These are phyloP conservation scores for Tetracladium marchalianum DNA, from an alignment of 495 filamentous ascomycete species.

Conservation along the genomic window DNA sequence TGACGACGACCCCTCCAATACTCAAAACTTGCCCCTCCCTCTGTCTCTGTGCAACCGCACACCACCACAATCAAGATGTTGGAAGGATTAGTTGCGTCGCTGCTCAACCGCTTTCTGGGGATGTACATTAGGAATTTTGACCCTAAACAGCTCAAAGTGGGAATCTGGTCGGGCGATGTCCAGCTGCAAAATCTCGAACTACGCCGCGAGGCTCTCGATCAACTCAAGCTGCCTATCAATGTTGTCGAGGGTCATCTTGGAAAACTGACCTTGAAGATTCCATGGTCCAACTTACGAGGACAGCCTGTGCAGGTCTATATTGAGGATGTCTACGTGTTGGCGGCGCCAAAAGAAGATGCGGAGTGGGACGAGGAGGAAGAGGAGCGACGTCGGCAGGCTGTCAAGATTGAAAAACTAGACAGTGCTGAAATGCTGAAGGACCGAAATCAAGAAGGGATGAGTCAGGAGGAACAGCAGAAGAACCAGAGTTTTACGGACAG, in stretches of 20 bases:
- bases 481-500: slow-evolving; percentile 95
- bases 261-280: slow-evolving; percentile 79
- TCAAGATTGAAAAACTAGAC: slow-evolving; percentile 97
- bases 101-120: slow-evolving; percentile 97
- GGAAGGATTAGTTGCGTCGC: slow-evolving; percentile 66
- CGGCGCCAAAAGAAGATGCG: slow-evolving; percentile 86
- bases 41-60: slow-evolving; percentile 42
- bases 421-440: slow-evolving; percentile 91
- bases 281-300: slow-evolving; percentile 90
- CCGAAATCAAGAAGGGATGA: slow-evolving; percentile 84
- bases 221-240: slow-evolving; percentile 90
- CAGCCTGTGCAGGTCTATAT: slow-evolving; percentile 91
- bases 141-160: slow-evolving; percentile 89
- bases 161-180: slow-evolving; percentile 97
- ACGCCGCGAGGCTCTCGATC: slow-evolving; percentile 87
- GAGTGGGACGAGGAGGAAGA: slow-evolving; percentile 92
- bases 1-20: slow-evolving; percentile 11
- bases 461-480: slow-evolving; percentile 85
- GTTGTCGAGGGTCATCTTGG: slow-evolving; percentile 93
- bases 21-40: slow-evolving; percentile 24
- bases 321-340: slow-evolving; percentile 91
- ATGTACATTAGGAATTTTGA: slow-evolving; percentile 99
- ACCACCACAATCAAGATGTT: slow-evolving; percentile 37
- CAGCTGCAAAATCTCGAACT: slow-evolving; percentile 86
- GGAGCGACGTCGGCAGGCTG: slow-evolving; percentile 61